Conservation (phyloP, 176 grass and related monocot genomes). For the Aegilops bicornis region DNA sequence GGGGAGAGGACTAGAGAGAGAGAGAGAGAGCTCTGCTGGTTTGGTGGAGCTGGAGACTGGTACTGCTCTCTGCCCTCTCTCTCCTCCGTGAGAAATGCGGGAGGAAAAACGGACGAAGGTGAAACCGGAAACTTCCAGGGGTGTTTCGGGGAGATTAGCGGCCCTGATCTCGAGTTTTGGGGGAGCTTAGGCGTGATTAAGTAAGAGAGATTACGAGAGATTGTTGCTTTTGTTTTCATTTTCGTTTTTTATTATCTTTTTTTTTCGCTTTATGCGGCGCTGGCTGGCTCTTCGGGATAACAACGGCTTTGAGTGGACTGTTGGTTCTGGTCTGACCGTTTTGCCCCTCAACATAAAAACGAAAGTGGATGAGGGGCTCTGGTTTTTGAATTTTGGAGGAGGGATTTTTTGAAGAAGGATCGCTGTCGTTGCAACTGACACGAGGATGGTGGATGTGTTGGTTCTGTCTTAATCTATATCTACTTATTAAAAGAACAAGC, state of each 20-base stretch:
- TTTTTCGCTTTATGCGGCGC: background rate
- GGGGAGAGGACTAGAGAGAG: constrained; percentile 43
- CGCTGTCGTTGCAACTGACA: background rate
- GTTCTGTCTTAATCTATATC: background rate
- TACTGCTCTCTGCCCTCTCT: background rate
- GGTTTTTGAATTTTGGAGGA: constrained; percentile 38
- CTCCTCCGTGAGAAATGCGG: background rate
- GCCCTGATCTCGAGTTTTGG: background rate
- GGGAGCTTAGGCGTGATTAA: constrained; percentile 21
- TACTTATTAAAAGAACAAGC: no score
- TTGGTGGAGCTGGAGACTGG: constrained; percentile 16
- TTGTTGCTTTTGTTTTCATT: background rate
- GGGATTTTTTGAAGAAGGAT: background rate
- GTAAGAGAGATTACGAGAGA: background rate
- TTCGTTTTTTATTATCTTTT: background rate
- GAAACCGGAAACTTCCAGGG: background rate
- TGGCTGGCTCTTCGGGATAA: constrained; percentile 1
- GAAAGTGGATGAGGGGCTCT: background rate
- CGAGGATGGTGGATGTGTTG: background rate
- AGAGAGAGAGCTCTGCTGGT: constrained; percentile 23
- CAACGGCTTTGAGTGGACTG: constrained; percentile 31
- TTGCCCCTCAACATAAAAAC: background rate
- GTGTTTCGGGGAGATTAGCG: constrained; percentile 17
- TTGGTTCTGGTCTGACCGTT: background rate
- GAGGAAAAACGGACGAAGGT: constrained; percentile 7